Base-by-base conservation (phyloP, 2,329 filamentous ascomycete species). In the Hirsutella thompsonii region DNA sequence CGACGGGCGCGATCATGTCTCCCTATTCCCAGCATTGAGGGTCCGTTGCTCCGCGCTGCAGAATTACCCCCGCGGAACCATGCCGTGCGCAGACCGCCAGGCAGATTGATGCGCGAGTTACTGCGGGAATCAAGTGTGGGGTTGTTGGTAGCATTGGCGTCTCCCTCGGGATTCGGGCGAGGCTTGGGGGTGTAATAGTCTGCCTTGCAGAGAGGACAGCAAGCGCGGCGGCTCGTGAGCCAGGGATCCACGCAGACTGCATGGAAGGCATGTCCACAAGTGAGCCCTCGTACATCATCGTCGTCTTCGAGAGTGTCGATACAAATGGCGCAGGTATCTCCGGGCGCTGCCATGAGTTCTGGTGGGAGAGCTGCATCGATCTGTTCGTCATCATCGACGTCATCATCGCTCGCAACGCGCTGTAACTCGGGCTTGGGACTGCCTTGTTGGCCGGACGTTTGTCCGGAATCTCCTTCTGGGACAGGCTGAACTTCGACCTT, bases 221-320 rank as follows among this genome's bases (percentile, higher is more conserved):
- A 96, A 20, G 92, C 92, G 49, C 90, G 81, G 47, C 92, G 79
- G 55, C 84, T 89, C 9, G 92, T 98, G 47, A 98, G 67, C 92
- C 92, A 98, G 10, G 92, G 92, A 52, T 98, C 92, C 38, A 98
- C 77, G 57, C 92, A 98, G 32, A 83, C 85, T 39, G 88, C 89
- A 59, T 98, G 92, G 74, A 96, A 98, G 41, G 90, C 89, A 61
- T 98, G 92, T n/a, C 92, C 92, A 55, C 92, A 98, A 4, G 86
- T 88, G 46, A 98, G 67, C 2, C 92, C 92, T 50, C 92, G 85
- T 38, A 98, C 81, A 56, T 98, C 90, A 52, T 96, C 92, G 47
- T 95, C 86, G 47, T 96, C 87, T 59, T 98, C 92, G 16, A 98
- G 74, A 0, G 76, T 82, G 56, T 98, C 92, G 49, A 98, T 82